phyloP scores from a whole-genome alignment of 2,329 filamentous ascomycete species.

The Alternaria metachromatica region DNA sequence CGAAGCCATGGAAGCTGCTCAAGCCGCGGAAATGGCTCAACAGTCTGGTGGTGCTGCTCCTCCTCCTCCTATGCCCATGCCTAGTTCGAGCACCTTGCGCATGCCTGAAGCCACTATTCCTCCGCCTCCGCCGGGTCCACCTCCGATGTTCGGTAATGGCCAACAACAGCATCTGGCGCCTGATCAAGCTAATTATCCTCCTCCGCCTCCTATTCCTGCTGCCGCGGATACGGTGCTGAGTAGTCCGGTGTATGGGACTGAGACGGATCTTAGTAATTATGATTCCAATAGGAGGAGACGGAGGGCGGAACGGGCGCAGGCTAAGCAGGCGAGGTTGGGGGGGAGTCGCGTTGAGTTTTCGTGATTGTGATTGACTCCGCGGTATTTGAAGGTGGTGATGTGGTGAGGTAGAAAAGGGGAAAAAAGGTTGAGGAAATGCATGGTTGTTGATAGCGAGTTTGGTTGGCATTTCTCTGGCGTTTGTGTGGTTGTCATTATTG shows the following conservation, averaged over 20 bases:
- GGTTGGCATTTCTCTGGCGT: slow-evolving; percentile 4
- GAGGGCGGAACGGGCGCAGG: slow-evolving; percentile 49
- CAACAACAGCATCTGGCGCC: slow-evolving; percentile 11
- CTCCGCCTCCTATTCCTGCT: slow-evolving; percentile 45
- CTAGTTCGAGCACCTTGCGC: slow-evolving; percentile 32
- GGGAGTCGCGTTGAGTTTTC: slow-evolving; percentile 51
- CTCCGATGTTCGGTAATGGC: slow-evolving; percentile 24
- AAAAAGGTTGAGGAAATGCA: background rate
- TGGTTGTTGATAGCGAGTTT: background rate
- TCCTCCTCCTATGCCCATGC: slow-evolving; percentile 37
- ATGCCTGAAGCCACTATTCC: slow-evolving; percentile 42
- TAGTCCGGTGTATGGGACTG: slow-evolving; percentile 47
- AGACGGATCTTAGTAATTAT: slow-evolving; percentile 49
- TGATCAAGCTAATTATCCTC: slow-evolving; percentile 25
- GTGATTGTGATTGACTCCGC: slow-evolving; percentile 26
- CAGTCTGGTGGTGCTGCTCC: slow-evolving; percentile 12
- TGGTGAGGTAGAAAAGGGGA: too few species aligned
- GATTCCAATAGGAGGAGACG: slow-evolving; percentile 49
- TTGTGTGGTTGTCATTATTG: background rate
- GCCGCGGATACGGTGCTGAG: slow-evolving; percentile 42
- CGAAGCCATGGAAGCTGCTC: slow-evolving; percentile 46
- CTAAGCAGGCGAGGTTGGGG: slow-evolving; percentile 42
- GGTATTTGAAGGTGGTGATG: background rate
- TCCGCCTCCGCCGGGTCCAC: slow-evolving; percentile 41
- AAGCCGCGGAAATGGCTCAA: slow-evolving; percentile 41